These are phyloP conservation scores for Aspergillus transmontanensis DNA, from an alignment of 2,329 filamentous ascomycete species.

Conservation along the genomic window DNA sequence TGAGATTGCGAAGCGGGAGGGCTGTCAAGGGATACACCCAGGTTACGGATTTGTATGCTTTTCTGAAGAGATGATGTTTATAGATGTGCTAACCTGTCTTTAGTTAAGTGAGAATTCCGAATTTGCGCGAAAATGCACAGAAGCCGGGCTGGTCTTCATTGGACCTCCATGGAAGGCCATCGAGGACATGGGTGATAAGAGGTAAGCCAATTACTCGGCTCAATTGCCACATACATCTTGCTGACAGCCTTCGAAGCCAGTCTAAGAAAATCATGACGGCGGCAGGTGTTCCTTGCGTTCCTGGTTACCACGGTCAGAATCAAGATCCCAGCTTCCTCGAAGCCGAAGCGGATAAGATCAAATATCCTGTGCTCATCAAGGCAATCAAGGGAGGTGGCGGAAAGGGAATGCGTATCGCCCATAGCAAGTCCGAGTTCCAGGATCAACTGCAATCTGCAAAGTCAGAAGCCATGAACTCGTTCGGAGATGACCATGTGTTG, in stretches of 20 bases:
- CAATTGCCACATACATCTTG: neutral
- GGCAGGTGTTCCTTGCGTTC: constrained; percentile 94
- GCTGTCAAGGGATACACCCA: constrained; percentile 89
- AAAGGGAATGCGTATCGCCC: constrained; percentile 71
- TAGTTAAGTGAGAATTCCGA: constrained; percentile 84
- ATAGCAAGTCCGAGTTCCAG: constrained; percentile 59
- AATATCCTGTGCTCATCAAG: constrained; percentile 66
- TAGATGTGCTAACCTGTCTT: constrained; percentile 5
- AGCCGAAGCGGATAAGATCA: constrained; percentile 71
- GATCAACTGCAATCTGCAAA: constrained; percentile 65
- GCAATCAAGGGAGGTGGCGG: constrained; percentile 67
- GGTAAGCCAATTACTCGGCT: constrained; percentile 42
- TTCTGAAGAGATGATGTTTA: neutral
- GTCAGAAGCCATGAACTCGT: constrained; percentile 64
- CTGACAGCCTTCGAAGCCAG: constrained; percentile 47
- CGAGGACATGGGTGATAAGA: constrained; percentile 88
- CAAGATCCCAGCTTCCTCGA: constrained; percentile 69
- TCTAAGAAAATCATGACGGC: constrained; percentile 96
- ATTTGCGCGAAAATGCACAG: constrained; percentile 84
- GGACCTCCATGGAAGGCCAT: constrained; percentile 80
- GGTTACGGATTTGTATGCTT: constrained; percentile 78
- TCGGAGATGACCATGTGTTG: constrained; percentile 67
- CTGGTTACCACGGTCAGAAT: constrained; percentile 87
- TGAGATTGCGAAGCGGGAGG: constrained; percentile 78
- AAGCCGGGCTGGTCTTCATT: constrained; percentile 91